Conservation (phyloP, 805 yeast species). For the Priceomyces fermenticarens region DNA sequence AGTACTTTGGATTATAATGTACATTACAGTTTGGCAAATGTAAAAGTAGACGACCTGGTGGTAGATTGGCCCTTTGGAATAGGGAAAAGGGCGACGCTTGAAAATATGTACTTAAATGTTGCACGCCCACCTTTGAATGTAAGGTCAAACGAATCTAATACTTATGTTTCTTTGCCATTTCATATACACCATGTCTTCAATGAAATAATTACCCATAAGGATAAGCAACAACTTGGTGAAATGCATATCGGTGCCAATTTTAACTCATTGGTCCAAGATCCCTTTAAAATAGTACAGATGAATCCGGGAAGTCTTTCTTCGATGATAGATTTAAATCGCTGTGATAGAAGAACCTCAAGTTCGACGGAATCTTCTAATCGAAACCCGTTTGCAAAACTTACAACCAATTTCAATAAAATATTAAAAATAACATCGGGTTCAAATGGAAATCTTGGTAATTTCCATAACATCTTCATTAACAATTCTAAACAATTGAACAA, state of each 20-base stretch:
- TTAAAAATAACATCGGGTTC: constrained; percentile 11
- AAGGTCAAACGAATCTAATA: constrained; percentile 41
- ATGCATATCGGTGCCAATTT: constrained; percentile 52
- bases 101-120: constrained; percentile 29
- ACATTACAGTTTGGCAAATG: constrained; percentile 20
- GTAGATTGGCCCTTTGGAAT: constrained; percentile 27
- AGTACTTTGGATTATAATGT: constrained; percentile 29
- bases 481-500: constrained; percentile 1
- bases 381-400: constrained; percentile 31
- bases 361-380: constrained; percentile 6
- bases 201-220: constrained; percentile 32
- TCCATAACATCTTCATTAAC: constrained; percentile 1
- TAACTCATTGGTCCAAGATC: constrained; percentile 52
- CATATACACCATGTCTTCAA: constrained; percentile 44
- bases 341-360: constrained; percentile 6
- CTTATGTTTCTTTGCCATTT: constrained; percentile 51
- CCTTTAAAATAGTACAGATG: constrained; percentile 49
- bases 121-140: constrained; percentile 32
- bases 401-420: constrained; percentile 29
- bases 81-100: constrained; percentile 16
- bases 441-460: constrained; percentile 2
- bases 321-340: constrained; percentile 13
- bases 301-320: constrained; percentile 51
- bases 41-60: constrained; percentile 1
- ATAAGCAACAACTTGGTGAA: constrained; percentile 40